Conservation (phyloP, 208 protist species). For the Crithidia acanthocephali region DNA sequence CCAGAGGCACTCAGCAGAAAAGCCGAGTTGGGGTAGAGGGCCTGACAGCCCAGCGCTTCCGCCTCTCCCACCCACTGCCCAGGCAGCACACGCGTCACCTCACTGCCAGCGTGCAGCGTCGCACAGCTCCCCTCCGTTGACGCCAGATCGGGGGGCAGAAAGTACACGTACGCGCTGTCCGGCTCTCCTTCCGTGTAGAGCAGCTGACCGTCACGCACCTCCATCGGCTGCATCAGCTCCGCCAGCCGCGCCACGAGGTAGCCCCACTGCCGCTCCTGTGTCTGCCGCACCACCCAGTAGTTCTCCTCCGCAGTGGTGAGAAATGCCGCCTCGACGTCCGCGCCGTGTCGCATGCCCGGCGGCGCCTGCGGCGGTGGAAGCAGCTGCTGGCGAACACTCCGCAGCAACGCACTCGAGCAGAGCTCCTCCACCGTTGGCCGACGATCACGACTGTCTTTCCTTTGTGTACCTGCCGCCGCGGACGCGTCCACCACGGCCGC, state of each 20-base stretch:
- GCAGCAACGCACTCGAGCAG: conserved; percentile 29
- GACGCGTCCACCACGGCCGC: not conserved
- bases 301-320: conserved; percentile 53
- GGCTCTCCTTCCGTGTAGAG: conserved; percentile 32
- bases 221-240: conserved; percentile 20
- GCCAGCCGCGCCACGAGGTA: conserved; percentile 33
- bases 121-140: conserved; percentile 9
- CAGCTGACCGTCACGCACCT: conserved; percentile 1
- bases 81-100: conserved; percentile 16
- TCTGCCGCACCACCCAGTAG: conserved; percentile 29
- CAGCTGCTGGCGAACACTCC: conserved; percentile 27
- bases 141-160: conserved; percentile 29
- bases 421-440: conserved; percentile 2
- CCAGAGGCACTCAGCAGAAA: not conserved
- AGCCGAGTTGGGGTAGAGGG: conserved; percentile 17
- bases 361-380: conserved; percentile 31
- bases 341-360: conserved; percentile 8
- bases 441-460: not conserved
- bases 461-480: not conserved
- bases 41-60: conserved; percentile 35
- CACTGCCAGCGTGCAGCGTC: not conserved
- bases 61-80: conserved; percentile 55
- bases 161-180: conserved; percentile 34
- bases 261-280: conserved; percentile 45
- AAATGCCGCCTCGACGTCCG: conserved; percentile 21